Evolutionary conservation across 306 rosid genomes (phyloP), one percentile per base, ranked within the genome.

Genomic region (Fagus crenata): DNA sequence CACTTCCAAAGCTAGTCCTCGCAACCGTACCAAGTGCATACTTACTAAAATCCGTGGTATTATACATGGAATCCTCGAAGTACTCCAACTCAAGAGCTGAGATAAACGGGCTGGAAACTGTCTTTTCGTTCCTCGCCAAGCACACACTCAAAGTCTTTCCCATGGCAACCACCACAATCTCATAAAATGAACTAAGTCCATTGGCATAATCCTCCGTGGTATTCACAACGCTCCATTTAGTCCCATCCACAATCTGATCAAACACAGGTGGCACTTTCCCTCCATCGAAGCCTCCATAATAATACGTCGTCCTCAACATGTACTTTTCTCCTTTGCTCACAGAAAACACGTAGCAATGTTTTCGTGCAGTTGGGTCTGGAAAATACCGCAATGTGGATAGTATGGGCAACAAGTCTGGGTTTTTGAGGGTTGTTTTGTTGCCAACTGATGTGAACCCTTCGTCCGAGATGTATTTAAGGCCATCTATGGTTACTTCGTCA

Each of bases 161-260:
- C 7, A 39, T 2, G 0, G 98, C 83, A 70, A 32, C 67, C 35
- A 83, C 87, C 67, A 88, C 85, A 43, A 88, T 70, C 84, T 94
- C 98, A 55, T 86, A 94, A 65, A 84, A 92, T 1, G 98, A 92
- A 51, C 91, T 84, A n/a, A 90, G 85, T 32, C 92, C 97, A 5
- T 88, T 83, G 75, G 85, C 84, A 73, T 67, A 88, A 53, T 94
- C 98, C 36, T 87, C 89, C 1, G 96, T 82, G 22, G 98, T 94
- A 76, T 94, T 87, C 4, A 94, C 91, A 4, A 64, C 39, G 67
- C 91, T 83, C 96, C 95, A 90, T 72, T 64, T 80, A 0, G 97
- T 94, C 81, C 98, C 98, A 6, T 88, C 95, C 22, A 94, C 84
- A 17, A 94, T 89, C 82, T 90, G 98, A 54, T 94, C 95, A 7